Evolutionary conservation across 1,284 basidiomycete species (phyloP), one percentile per base, ranked within the genome.

Genomic region (Pseudozyma hubeiensis): DNA sequence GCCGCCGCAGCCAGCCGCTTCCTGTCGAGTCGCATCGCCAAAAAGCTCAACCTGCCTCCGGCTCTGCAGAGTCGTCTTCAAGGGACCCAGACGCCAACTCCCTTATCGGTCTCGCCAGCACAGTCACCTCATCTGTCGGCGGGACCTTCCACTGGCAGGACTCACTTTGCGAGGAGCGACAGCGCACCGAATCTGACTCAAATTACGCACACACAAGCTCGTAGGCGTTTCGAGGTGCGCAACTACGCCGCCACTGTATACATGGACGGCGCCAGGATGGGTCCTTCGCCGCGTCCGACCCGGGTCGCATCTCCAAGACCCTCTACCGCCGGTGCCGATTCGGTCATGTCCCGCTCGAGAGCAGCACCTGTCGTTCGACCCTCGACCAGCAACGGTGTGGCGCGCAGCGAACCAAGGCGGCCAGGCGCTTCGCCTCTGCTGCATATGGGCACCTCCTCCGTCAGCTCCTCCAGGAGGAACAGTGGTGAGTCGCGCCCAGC

Each of bases 1-100:
- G 52, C 59, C 11, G 71, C 71, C 9, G 71, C 66, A 41, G 71
- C 71, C 14, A 62, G 61, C 16, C 56, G 72, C 30, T 75, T 75
- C 44, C 40, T 75, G 33, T 61, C 59, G 8, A 66, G 72, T 40
- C 66, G 72, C 9, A 63, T 75, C 40, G 66, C 59, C 40, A 69
- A 63, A 41, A 75, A 53, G 63, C 66, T 75, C 41, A 65, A 75
- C 35, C 19, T 75, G 8, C 63, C 66, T 5, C 53, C 58, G 1
- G 45, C 63, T 4, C 48, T 64, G 45, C 72, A 64, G 29, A 69
- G 66, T 30, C 65, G 71, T 7, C 47, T 74, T 5, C 56, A 65
- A 47, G 65, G 59, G 29, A 62, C 58, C 3, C 65, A 69, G 50
- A 69, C 65, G 7, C 59, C 62, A 1, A 53, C 49, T 16, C 47